Conservation (phyloP, 768 basidiomycete genomes). For the Macrolepiota albuminosa region DNA sequence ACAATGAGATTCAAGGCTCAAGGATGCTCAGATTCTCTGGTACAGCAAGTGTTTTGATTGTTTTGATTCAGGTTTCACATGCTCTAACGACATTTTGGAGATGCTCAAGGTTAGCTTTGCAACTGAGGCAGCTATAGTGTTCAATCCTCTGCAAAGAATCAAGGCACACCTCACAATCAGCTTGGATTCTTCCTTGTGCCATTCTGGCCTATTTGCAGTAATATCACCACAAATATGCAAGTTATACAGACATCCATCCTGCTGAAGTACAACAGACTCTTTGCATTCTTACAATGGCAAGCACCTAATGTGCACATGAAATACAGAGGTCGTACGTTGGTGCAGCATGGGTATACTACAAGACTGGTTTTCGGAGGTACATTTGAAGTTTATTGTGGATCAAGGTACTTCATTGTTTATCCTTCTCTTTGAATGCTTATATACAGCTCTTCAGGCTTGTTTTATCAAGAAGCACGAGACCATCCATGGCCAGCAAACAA, state of each 20-base stretch:
- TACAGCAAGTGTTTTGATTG: no score
- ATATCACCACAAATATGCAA: conserved; percentile 89
- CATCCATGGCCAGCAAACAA: conserved; percentile 44
- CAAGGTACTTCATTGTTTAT: conserved; percentile 44
- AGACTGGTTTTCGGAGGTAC: conserved; percentile 92
- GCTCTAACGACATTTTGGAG: no score
- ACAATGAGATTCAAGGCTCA: no score
- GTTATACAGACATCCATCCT: conserved; percentile 86
- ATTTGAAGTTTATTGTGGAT: conserved; percentile 75
- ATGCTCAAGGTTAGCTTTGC: no score
- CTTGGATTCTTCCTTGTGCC: conserved; percentile 80
- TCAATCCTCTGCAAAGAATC: no score
- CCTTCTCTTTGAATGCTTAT: neutral
- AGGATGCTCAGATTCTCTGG: no score
- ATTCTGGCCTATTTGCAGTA: conserved; percentile 76
- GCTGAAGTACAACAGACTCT: conserved; percentile 78
- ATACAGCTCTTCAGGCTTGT: conserved; percentile 42
- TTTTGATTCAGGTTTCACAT: no score
- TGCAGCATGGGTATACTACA: conserved; percentile 86
- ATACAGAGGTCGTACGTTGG: conserved; percentile 83
- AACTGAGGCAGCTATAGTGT: no score
- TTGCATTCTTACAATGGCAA: conserved; percentile 80
- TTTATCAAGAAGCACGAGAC: conserved; percentile 65
- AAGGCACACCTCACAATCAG: no score
- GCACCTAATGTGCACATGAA: conserved; percentile 80